These are phyloP conservation scores for Nitzschia sp. DNA, from an alignment of 108 stramenopile genomes.

Conservation along the genomic window DNA sequence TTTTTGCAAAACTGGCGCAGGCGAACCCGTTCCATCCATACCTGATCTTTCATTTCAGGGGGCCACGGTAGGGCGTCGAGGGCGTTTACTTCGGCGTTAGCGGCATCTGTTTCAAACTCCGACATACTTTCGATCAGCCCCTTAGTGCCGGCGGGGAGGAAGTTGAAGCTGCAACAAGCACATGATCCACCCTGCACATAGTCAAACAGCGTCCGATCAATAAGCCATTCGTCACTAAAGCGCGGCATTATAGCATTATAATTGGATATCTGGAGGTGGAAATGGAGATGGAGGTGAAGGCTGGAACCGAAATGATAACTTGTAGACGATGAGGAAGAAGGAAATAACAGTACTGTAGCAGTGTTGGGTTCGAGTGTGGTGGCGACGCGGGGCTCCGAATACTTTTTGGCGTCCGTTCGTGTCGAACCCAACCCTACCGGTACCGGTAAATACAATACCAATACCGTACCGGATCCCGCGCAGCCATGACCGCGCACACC, in stretches of 20 bases:
- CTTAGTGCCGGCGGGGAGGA: constrained; percentile 66
- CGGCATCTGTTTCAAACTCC: constrained; percentile 84
- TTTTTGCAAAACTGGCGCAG: constrained; percentile 78
- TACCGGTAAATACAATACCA: too few species aligned
- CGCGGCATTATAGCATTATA: constrained; percentile 57
- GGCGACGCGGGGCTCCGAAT: too few species aligned
- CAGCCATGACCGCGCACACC: too few species aligned
- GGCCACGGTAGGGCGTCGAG: constrained; percentile 71
- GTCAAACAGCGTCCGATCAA: constrained; percentile 83
- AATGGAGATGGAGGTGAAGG: too few species aligned
- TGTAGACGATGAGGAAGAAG: too few species aligned
- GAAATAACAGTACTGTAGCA: too few species aligned
- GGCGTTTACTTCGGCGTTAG: constrained; percentile 63
- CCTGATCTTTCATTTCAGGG: constrained; percentile 72
- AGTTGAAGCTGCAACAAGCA: constrained; percentile 74
- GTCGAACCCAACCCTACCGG: too few species aligned
- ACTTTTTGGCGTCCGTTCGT: too few species aligned
- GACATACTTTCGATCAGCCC: constrained; percentile 73
- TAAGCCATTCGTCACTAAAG: constrained; percentile 82
- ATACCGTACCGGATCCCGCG: too few species aligned
- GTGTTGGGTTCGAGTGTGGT: too few species aligned
- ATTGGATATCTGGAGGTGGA: too few species aligned
- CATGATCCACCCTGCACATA: constrained; percentile 76
- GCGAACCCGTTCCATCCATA: constrained; percentile 83
- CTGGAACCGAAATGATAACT: too few species aligned